Evolutionary conservation across 1,284 basidiomycete species (phyloP).

Genomic region (Leccinum solheimii): DNA sequence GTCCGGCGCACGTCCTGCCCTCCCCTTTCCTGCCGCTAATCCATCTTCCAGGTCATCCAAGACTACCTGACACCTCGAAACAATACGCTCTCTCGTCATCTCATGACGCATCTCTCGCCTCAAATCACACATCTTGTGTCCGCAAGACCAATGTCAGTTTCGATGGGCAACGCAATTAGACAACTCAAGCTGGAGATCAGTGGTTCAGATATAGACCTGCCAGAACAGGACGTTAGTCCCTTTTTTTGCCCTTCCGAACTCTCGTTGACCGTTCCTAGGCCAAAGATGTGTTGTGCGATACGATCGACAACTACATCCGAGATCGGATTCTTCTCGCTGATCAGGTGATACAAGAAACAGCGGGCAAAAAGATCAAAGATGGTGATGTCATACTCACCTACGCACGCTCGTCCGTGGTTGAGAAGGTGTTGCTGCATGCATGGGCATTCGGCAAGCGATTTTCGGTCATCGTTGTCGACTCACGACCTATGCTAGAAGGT

Average conservation of each 20-base stretch:
- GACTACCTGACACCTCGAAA: slow-evolving; percentile 83
- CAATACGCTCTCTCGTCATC: slow-evolving; percentile 81
- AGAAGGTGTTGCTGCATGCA: slow-evolving; percentile 84
- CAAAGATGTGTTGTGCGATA: slow-evolving; percentile 79
- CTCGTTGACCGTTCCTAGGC: slow-evolving; percentile 53
- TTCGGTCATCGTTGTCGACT: slow-evolving; percentile 93
- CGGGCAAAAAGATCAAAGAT: slow-evolving; percentile 90
- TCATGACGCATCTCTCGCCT: slow-evolving; percentile 85
- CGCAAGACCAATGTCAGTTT: slow-evolving; percentile 90
- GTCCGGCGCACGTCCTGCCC: not conserved
- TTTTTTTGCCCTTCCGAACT: not conserved
- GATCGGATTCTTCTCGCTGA: slow-evolving; percentile 94
- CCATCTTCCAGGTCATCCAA: slow-evolving; percentile 69
- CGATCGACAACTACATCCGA: slow-evolving; percentile 92
- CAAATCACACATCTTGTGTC: slow-evolving; percentile 90
- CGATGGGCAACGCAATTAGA: slow-evolving; percentile 92
- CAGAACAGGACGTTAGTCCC: slow-evolving; percentile 84
- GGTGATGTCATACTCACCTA: slow-evolving; percentile 94
- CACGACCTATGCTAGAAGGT: slow-evolving; percentile 92
- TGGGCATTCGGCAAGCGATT: slow-evolving; percentile 75
- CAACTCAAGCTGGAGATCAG: slow-evolving; percentile 97
- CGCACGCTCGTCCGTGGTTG: slow-evolving; percentile 93
- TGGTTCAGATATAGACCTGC: slow-evolving; percentile 85
- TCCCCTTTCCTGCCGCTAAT: slow-evolving; percentile 9
- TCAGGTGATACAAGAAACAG: slow-evolving; percentile 89